Evolutionary conservation across 2,329 filamentous ascomycete species (phyloP), one percentile per base, ranked within the genome.

Genomic region (Fusarium graminum): DNA sequence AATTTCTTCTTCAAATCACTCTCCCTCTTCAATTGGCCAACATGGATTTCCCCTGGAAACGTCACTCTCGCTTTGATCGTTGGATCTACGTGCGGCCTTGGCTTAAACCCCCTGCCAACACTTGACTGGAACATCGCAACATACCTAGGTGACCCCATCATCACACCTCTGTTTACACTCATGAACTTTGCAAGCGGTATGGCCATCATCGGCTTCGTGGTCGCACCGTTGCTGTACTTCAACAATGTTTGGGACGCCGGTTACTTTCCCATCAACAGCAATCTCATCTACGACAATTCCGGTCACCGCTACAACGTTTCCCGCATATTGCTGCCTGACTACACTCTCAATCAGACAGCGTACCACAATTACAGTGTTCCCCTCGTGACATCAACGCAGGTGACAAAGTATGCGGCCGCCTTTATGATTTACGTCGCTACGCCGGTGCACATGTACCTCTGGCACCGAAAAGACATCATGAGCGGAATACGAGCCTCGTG

Each of bases 201-300:
- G 72, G 86, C 85, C 3, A 59, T 88, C 17, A 80, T 83, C 19
- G 85, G 85, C 3, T 80, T 88, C 57, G 70, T 88, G 4, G 54
- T 84, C 13, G 83, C 82, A 65, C 79, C 87, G n/a, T 40, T 74
- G 8, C 42, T 85, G 28, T 81, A 82, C 43, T 85, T 83, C 60
- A 77, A 76, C 1, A 83, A 83, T 22, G 77, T 79, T 1, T 77
- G 80, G 74, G 79, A 83, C 63, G 79, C 83, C 0, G 81, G 84
- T 4, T 87, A 86, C 57, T 73, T 89, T 16, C 86, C 86, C 0
- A 80, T 88, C 54, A 82, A 85, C 30, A 82, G 81, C 12, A 83
- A 84, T 22, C 78, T 81, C 43, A 82, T 82, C 0, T 88, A 84
- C 59, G 86, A 89, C 74, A 88, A 88, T 58, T 85, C 81, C 0